phyloP scores from a whole-genome alignment of 805 yeast genomes.

The Wickerhamiella alocasiicola region DNA sequence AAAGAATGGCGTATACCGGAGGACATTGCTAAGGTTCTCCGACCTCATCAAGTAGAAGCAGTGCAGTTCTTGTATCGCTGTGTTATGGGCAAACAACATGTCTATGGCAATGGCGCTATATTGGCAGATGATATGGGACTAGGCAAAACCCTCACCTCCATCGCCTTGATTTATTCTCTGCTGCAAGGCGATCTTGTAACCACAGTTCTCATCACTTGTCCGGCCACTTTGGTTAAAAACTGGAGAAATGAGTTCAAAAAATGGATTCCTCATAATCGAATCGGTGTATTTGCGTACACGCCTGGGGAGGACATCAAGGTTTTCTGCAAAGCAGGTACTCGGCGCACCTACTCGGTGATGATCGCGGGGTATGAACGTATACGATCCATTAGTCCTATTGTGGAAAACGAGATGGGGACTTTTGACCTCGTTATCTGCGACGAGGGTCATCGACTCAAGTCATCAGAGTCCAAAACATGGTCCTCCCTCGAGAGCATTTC shows the following conservation, averaged over 20 bases:
- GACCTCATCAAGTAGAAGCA: slow-evolving; percentile 83
- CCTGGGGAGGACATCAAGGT: slow-evolving; percentile 37
- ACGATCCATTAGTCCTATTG: slow-evolving; percentile 29
- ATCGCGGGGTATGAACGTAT: slow-evolving; percentile 83
- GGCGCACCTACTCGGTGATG: slow-evolving; percentile 64
- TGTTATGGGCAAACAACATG: slow-evolving; percentile 52
- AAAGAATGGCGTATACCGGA: background rate
- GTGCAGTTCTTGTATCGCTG: slow-evolving; percentile 72
- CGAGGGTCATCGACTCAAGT: slow-evolving; percentile 88
- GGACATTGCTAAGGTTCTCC: slow-evolving; percentile 27
- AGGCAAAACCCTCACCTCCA: slow-evolving; percentile 81
- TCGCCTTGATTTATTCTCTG: slow-evolving; percentile 72
- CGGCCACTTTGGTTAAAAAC: slow-evolving; percentile 75
- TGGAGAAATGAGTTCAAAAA: slow-evolving; percentile 84
- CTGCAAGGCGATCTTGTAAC: slow-evolving; percentile 34
- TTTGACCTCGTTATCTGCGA: slow-evolving; percentile 78
- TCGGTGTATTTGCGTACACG: slow-evolving; percentile 52
- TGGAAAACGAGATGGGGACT: slow-evolving; percentile 16
- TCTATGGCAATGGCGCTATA: slow-evolving; percentile 52
- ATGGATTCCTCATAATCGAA: slow-evolving; percentile 61
- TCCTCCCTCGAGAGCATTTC: slow-evolving; percentile 46
- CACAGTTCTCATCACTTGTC: slow-evolving; percentile 73
- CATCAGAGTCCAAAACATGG: slow-evolving; percentile 55
- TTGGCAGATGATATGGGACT: slow-evolving; percentile 97
- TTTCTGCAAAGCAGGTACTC: slow-evolving; percentile 43